Base-by-base conservation (phyloP, 345 rosid species). In the Adansonia digitata region DNA sequence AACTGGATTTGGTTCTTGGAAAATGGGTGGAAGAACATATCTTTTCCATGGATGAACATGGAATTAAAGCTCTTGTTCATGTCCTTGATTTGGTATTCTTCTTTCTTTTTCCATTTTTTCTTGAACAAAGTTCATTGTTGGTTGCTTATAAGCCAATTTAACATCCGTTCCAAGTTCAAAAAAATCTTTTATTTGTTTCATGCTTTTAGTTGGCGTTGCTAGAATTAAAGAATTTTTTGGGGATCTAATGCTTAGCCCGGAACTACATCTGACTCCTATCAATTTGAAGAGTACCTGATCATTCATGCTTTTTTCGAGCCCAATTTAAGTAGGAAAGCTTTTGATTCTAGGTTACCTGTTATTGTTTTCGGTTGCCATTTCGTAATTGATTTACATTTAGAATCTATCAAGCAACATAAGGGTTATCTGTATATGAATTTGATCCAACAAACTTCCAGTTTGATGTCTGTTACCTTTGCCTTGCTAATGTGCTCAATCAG, bases 1-100 rank as follows among this genome's bases (percentile, higher is more conserved):
- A 95, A 77, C 86, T 93, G 83, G 99, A 95, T 85, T 82, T 93
- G 77, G 94, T 93, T 74, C 81, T 95, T 45, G 99, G 99, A 7
- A 90, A 85, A 78, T 93, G 99, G 98, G 99, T 95, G 62, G 93
- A 89, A 75, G 90, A 91, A 59, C 78, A 95, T 77, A 79, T 93
- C 26, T 72, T 82, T 75, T 86, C 92, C 74, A 82, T 95, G 99
- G 97, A 90, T 66, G 88, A 85, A 68, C 77, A 79, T 78, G 85
- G 90, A 57, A 81, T 95, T 75, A 86, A 82, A 83, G 86, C 97
- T 71, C 94, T 95, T 31, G 77, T 90, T 73, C 75, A 85, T 87
- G 96, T 95, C 76, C 94, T 95, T 62, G 91, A 91, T 81, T 79
- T 87, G 96, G 99, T 94, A 85, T 51, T 18, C 37, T 76, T 53